Evolutionary conservation across 805 yeast species (phyloP).

Genomic region (Zygotorulaspora chibaensis): DNA sequence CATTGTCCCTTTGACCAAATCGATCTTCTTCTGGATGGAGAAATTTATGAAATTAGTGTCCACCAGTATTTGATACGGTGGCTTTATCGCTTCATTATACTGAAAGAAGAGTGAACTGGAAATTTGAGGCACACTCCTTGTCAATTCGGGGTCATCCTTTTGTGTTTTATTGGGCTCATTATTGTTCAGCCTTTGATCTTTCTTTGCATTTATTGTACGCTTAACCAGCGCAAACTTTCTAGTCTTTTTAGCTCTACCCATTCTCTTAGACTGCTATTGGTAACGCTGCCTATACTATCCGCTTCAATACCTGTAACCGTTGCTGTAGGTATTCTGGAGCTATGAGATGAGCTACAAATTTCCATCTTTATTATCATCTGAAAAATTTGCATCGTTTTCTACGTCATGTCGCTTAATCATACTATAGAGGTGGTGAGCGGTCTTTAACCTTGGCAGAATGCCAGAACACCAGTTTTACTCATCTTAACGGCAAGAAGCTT

Average conservation of each 20-base stretch:
- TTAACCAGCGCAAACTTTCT: constrained; percentile 94
- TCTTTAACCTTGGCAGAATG: background rate
- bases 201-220: constrained; percentile 63
- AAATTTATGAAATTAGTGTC: constrained; percentile 97
- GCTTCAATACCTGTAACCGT: background rate
- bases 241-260: constrained; percentile 97
- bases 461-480: background rate
- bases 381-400: constrained; percentile 9
- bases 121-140: constrained; percentile 81
- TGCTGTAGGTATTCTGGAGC: background rate
- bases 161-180: constrained; percentile 37
- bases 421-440: background rate
- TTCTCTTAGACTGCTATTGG: constrained; percentile 24
- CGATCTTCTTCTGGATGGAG: constrained; percentile 93
- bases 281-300: background rate
- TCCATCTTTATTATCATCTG: background rate
- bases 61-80: constrained; percentile 94
- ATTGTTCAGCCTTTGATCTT: constrained; percentile 57
- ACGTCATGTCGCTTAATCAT: constrained; percentile 1
- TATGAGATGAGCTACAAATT: constrained; percentile 10
- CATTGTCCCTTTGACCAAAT: constrained; percentile 95
- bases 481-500: too few species aligned
- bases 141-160: constrained; percentile 70
- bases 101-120: constrained; percentile 94
- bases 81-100: constrained; percentile 87